phyloP scores from a whole-genome alignment of 257 asterid species.

The Voacanga thouarsii region DNA sequence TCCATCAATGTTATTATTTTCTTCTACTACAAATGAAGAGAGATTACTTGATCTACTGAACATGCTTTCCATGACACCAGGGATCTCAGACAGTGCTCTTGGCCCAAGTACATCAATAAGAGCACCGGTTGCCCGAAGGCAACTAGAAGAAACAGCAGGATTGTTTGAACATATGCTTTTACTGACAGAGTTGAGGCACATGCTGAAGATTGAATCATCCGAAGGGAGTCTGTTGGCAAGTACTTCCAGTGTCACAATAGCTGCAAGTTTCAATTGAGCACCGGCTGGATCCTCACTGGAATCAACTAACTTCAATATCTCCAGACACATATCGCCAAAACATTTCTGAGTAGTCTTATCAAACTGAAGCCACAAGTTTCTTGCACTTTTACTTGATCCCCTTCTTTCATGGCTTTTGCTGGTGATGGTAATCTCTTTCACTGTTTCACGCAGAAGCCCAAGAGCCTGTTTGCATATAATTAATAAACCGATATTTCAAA shows the following conservation, averaged over 20 bases:
- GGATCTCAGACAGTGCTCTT: constrained; percentile 73
- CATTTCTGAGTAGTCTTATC: constrained; percentile 42
- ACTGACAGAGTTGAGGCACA: constrained; percentile 74
- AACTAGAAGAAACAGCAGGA: constrained; percentile 57
- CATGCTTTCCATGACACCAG: constrained; percentile 59
- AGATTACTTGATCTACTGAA: constrained; percentile 42
- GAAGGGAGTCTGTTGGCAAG: constrained; percentile 59
- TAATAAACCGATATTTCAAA: constrained; percentile 2
- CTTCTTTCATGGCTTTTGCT: constrained; percentile 42
- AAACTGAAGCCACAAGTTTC: constrained; percentile 65
- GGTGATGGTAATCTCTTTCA: constrained; percentile 48
- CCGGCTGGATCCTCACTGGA: constrained; percentile 40
- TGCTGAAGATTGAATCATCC: constrained; percentile 48
- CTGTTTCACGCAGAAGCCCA: constrained; percentile 63
- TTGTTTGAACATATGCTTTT: constrained; percentile 53
- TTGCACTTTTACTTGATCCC: constrained; percentile 37
- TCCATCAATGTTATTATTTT: constrained; percentile 21
- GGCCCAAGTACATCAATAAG: constrained; percentile 80
- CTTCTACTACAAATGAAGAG: constrained; percentile 26
- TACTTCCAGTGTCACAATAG: constrained; percentile 69
- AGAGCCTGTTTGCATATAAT: constrained; percentile 62
- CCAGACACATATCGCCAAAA: constrained; percentile 50
- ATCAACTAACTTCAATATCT: constrained; percentile 53
- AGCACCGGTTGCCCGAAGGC: constrained; percentile 78
- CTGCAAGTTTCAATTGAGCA: constrained; percentile 60